Evolutionary conservation across 805 yeast genomes (phyloP).

Genomic region (Lipomyces yamanashiensis): DNA sequence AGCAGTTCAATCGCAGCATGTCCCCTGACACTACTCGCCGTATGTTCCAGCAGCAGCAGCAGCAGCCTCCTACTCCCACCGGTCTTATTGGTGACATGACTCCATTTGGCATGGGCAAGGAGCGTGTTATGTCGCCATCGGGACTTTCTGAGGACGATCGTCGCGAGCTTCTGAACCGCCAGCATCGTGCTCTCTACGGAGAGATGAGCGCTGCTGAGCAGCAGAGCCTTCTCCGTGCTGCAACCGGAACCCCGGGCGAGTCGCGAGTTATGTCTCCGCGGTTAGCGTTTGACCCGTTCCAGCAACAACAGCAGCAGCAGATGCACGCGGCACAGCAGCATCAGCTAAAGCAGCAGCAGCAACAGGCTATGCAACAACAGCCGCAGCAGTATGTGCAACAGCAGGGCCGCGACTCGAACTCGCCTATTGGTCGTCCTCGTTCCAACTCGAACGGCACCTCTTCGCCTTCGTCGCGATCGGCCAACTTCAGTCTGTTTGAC

Average conservation of each 20-base stretch:
- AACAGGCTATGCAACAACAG: slow-evolving; percentile 9
- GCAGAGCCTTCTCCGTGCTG: slow-evolving; percentile 26
- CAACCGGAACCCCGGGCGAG: slow-evolving; percentile 24
- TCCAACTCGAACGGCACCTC: slow-evolving; percentile 37
- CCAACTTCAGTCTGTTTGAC: slow-evolving; percentile 37
- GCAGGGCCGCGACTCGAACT: slow-evolving; percentile 10
- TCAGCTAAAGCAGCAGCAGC: slow-evolving; percentile 7
- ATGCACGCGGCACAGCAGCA: slow-evolving; percentile 6
- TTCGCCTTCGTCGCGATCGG: slow-evolving; percentile 38
- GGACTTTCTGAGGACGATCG: slow-evolving; percentile 37
- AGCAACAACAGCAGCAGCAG: slow-evolving; percentile 21
- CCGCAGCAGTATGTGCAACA: slow-evolving; percentile 14
- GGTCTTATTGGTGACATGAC: slow-evolving; percentile 32
- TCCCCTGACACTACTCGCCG: slow-evolving; percentile 36
- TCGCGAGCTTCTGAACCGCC: slow-evolving; percentile 35
- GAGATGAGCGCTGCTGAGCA: slow-evolving; percentile 23
- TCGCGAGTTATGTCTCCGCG: slow-evolving; percentile 35
- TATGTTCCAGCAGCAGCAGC: slow-evolving; percentile 10
- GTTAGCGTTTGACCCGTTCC: slow-evolving; percentile 37
- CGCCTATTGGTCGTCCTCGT: slow-evolving; percentile 33
- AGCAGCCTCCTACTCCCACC: slow-evolving; percentile 14
- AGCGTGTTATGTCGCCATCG: slow-evolving; percentile 35
- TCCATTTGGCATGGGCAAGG: slow-evolving; percentile 29
- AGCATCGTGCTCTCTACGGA: slow-evolving; percentile 36
- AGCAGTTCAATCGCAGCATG: slow-evolving; percentile 37